phyloP scores from a whole-genome alignment of 371 early-diverging fungal species.

The Choanephora cucurbitarum region DNA sequence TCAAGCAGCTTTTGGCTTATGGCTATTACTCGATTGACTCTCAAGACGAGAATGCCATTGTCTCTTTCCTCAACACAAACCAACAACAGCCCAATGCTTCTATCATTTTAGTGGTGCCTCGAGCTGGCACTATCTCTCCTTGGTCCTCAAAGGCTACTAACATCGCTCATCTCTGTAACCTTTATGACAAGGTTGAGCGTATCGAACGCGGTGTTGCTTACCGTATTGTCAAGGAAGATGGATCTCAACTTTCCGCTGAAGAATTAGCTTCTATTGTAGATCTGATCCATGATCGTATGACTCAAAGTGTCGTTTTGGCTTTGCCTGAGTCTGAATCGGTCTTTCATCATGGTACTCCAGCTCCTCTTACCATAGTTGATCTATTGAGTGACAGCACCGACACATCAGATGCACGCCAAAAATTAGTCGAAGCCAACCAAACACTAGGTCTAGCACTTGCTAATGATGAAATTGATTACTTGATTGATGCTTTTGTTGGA shows the following conservation, averaged over 20 bases:
- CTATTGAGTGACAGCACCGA: constrained; percentile 44
- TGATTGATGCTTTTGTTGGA: constrained; percentile 84
- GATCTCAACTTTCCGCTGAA: constrained; percentile 25
- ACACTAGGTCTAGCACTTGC: constrained; percentile 93
- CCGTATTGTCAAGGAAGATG: constrained; percentile 49
- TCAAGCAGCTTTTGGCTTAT: constrained; percentile 48
- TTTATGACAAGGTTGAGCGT: constrained; percentile 67
- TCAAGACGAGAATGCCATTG: constrained; percentile 37
- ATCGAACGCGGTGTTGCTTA: constrained; percentile 89
- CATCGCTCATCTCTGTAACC: constrained; percentile 87
- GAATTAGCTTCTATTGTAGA: constrained; percentile 54
- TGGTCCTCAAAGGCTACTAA: constrained; percentile 99
- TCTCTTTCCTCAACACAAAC: constrained; percentile 36
- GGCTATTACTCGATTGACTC: constrained; percentile 43
- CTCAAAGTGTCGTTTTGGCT: constrained; percentile 67
- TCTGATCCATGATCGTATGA: constrained; percentile 92
- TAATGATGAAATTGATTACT: constrained; percentile 92
- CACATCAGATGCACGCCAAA: constrained; percentile 50
- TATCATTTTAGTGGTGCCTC: constrained; percentile 75
- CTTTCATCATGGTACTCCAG: constrained; percentile 78
- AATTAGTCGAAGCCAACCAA: constrained; percentile 78
- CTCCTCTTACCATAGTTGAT: constrained; percentile 76
- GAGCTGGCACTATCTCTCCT: constrained; percentile 95
- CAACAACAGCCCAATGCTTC: constrained; percentile 35
- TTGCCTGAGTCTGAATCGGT: constrained; percentile 68